Evolutionary conservation across 805 yeast species (phyloP), one percentile per base, ranked within the genome.

Genomic region (Kuraishia capsulata): DNA sequence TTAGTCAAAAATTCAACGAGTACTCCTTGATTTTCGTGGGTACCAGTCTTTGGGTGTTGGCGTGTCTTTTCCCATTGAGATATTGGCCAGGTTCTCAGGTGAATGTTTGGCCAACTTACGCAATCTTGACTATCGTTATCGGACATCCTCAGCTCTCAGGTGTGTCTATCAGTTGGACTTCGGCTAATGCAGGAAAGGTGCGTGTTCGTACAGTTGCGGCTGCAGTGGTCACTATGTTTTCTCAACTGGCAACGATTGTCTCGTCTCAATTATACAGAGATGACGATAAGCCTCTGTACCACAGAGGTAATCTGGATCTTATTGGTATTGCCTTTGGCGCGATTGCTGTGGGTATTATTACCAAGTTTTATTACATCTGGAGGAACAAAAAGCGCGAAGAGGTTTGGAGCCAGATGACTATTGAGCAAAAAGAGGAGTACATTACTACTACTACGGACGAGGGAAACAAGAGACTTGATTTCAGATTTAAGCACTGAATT

Each of bases 381-480:
- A 56, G 73, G 46, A 75, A 75, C 52, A 56, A 52, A 30, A 50
- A 48, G 30, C 69, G 72, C 36, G 76, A 65, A 2, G 46, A 44
- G 39, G 51, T 49, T n/a, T 82, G 90, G 89, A 56, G 60, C 32
- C 50, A 54, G 1, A 44, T 77, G 69, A 53, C 73, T 1, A 48
- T 42, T 2, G 77, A 72, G 28, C 77, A 81, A 51, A 66, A 66
- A 44, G 64, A 57, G 3, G 54, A 64, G 1, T 81, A 81, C 52
- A 47, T 65, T 18, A 40, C 38, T 10, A 61, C 51, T 11, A 66
- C 81, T 1, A 59, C 48, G 0, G 82, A 78, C 46, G 58, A 53
- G 24, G 87, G 87, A 4, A 73, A 72, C 47, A 68, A 67, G 48
- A 60, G 87, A 20, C 58, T 81, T 33, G 83, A 81, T 45, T 56